phyloP scores from a whole-genome alignment of 2,329 filamentous ascomycete species.

The Botryotinia narcissicola region DNA sequence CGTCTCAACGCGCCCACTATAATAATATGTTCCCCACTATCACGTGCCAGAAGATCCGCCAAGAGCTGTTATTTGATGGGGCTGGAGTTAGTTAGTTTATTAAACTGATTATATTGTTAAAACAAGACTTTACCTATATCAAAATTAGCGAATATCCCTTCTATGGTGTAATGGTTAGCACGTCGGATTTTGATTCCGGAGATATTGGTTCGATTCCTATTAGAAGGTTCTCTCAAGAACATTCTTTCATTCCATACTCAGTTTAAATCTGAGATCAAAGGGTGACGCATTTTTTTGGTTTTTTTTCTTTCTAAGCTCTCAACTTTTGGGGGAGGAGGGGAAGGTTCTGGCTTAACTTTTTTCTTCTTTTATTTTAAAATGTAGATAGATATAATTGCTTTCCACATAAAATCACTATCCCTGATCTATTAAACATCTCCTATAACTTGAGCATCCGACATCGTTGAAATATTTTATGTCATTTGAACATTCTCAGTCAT shows the following conservation, averaged over 20 bases:
- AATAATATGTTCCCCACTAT: not conserved
- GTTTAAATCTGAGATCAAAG: slow-evolving; percentile 12
- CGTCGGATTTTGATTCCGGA: slow-evolving; percentile 21
- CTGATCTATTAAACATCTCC: not conserved
- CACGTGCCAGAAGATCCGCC: not conserved
- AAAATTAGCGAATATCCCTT: not conserved
- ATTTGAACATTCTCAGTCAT: no score
- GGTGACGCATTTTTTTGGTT: not conserved
- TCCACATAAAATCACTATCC: not conserved
- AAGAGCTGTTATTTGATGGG: not conserved
- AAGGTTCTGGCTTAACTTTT: not conserved
- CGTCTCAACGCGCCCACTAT: not conserved
- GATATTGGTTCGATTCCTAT: slow-evolving; percentile 25
- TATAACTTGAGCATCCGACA: no score
- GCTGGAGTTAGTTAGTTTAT: accelerated
- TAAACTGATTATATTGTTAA: accelerated
- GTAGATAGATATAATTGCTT: not conserved
- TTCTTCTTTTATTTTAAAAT: not conserved
- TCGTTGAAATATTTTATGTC: no score
- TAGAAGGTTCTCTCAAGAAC: slow-evolving; percentile 17
- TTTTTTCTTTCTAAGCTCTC: no score
- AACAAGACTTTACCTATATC: accelerated
- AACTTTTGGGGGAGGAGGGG: no score
- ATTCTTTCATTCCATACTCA: slow-evolving; percentile 1
- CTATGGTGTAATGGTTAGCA: slow-evolving; percentile 23